Percentiles rank a stretch among this genome's conserved stretches.
These are phyloP conservation scores for Lasiodiplodia sp. DNA, from an alignment of 2,329 filamentous ascomycete genomes.

Conservation along the genomic window DNA sequence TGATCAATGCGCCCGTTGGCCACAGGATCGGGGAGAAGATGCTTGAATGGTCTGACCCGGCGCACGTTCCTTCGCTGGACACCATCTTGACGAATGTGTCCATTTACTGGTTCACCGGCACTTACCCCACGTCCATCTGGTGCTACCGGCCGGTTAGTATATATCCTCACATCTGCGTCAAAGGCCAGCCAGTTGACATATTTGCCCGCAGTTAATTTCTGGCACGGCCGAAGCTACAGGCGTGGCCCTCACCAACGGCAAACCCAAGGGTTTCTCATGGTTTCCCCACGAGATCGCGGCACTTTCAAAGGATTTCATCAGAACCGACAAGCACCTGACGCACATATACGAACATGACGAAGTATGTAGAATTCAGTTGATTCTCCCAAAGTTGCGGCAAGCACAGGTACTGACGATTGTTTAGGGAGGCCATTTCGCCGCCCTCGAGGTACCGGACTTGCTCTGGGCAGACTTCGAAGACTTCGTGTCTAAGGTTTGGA, in stretches of 20 bases:
- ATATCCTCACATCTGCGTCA: neutral
- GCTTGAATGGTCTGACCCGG: slow-evolving; percentile 59
- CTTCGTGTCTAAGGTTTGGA: slow-evolving; percentile 12
- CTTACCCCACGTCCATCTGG: slow-evolving; percentile 58
- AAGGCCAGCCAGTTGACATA: neutral
- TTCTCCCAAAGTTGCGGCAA: too few species aligned
- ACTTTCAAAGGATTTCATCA: slow-evolving; percentile 42
- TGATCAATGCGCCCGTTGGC: slow-evolving; percentile 45
- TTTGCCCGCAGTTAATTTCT: neutral
- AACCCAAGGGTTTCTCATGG: slow-evolving; percentile 54
- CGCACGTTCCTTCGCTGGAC: slow-evolving; percentile 45
- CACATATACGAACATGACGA: slow-evolving; percentile 12
- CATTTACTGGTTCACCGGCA: slow-evolving; percentile 64
- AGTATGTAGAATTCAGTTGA: slow-evolving; percentile 31
- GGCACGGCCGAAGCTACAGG: too few species aligned
- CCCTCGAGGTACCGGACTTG: neutral
- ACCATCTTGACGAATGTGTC: slow-evolving; percentile 59
- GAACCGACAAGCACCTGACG: slow-evolving; percentile 11
- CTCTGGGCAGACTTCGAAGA: slow-evolving; percentile 16
- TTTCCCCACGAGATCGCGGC: slow-evolving; percentile 54
- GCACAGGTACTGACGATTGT: neutral
- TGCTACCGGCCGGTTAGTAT: slow-evolving; percentile 53
- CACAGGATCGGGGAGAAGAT: slow-evolving; percentile 56
- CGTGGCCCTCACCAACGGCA: slow-evolving; percentile 37
- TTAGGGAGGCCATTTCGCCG: slow-evolving; percentile 12